Base-by-base conservation (phyloP, 208 protist genomes). In the Wallacemonas sp. region DNA sequence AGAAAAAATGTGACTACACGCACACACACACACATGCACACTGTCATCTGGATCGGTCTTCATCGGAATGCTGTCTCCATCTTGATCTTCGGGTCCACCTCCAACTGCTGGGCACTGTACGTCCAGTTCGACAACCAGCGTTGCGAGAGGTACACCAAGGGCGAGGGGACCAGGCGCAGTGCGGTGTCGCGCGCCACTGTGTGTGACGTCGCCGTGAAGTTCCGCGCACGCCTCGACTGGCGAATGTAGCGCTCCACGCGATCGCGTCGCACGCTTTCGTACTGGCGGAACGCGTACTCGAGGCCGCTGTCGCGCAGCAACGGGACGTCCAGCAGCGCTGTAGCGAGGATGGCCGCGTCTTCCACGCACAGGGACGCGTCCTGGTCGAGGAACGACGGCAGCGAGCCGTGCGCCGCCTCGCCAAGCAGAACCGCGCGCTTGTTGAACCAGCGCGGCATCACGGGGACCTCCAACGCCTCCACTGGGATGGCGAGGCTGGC, bases 401-500 rank as follows among this genome's bases (percentile, higher is more conserved):
- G 48, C 8, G 86, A 74, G 3, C 88, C 91, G 70, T 96, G 91
- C 1, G 91, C 91, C 0, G 91, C 87, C 57, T 96, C 91, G 14
- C 91, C 91, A 39, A 94, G 81, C 7, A 96, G 64, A 48, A 96
- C 85, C 2, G 91, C 91, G 3, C 91, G 77, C 22, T 85, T 85
- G 71, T 96, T 96, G 73, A 77, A 94, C 89, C 91, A 96, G 20
- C 88, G 82, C 26, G 91, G 87, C 87, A 96, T 94, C 41, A 96
- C 75, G 28, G 91, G 91, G 16, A 93, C 88, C 70, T 96, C 88
- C 28, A 93, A 42, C 18, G 86, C 59, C 76, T 94, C 86, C n/a
- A 71, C 78, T 11, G 84, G 84, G 18, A 92, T 62, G 48, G 84
- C 88, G 25, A 94, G 36, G 26, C 77, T 77, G 20, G 86, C 88